Evolutionary conservation across 306 rosid species (phyloP).

Genomic region (Trifolium pratense): DNA sequence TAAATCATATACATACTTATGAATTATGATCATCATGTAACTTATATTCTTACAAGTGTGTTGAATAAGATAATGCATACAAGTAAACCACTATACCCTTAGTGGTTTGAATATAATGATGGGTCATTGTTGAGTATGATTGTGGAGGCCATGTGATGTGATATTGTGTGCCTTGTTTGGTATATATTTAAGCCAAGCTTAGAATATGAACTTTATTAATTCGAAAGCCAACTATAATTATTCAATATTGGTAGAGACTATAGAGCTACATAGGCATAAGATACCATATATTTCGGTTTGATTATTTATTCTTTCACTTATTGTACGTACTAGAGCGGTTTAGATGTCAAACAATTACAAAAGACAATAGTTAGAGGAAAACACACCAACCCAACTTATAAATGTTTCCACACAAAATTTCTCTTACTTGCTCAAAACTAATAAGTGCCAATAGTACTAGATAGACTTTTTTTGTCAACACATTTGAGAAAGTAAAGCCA

Average conservation of each 20-base stretch:
- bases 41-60: not conserved
- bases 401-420: constrained; percentile 30
- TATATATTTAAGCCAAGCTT: constrained; percentile 21
- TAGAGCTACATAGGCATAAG: constrained; percentile 42
- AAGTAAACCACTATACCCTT: constrained; percentile 47
- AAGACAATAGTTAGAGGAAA: constrained; percentile 19
- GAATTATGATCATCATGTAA: too few species aligned
- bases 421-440: constrained; percentile 32
- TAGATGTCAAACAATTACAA: constrained; percentile 29
- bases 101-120: constrained; percentile 59
- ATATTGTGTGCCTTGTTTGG: constrained; percentile 11
- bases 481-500: constrained; percentile 47
- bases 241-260: constrained; percentile 29
- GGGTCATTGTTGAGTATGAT: constrained; percentile 35
- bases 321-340: not conserved
- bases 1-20: too few species aligned
- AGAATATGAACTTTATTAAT: constrained; percentile 19
- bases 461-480: constrained; percentile 41
- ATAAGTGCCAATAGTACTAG: constrained; percentile 42
- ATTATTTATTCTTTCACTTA: not conserved
- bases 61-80: constrained; percentile 41
- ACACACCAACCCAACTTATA: constrained; percentile 41
- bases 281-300: not conserved
- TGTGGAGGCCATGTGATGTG: constrained; percentile 68
- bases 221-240: constrained; percentile 25